phyloP scores from a whole-genome alignment of 768 basidiomycete genomes.

The Phanerochaete sordida region DNA sequence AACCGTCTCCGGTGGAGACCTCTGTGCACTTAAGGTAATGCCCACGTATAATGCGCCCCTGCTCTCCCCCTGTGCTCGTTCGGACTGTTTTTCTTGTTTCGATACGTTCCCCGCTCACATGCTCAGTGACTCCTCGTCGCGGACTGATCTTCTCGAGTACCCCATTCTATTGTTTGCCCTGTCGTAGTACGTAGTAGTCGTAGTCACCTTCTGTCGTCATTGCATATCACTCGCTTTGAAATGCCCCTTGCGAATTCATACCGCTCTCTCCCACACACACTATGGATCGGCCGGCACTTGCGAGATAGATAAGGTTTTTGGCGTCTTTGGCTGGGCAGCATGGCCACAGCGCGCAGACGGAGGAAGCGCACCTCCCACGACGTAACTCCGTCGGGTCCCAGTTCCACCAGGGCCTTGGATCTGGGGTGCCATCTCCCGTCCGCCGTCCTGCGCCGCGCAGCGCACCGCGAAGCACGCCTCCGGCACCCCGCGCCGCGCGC shows the following conservation, averaged over 20 bases:
- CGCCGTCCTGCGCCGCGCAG: too few species aligned
- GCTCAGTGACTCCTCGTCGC: neutral
- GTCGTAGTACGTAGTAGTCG: neutral
- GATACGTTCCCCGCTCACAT: neutral
- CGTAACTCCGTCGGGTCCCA: conserved; percentile 2
- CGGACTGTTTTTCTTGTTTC: neutral
- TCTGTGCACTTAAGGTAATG: neutral
- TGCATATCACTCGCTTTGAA: neutral
- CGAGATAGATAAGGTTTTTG: neutral
- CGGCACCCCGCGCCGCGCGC: too few species aligned
- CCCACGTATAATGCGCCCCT: neutral
- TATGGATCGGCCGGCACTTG: conserved; percentile 4
- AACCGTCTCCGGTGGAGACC: neutral
- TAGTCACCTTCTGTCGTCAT: neutral
- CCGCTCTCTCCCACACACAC: neutral
- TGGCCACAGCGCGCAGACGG: neutral
- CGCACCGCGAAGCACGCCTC: neutral
- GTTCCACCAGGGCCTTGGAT: conserved; percentile 1
- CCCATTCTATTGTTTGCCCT: neutral
- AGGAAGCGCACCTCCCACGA: neutral
- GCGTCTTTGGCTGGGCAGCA: neutral
- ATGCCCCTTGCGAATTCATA: neutral
- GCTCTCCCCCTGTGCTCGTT: neutral
- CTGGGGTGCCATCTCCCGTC: neutral
- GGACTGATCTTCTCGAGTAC: neutral